These are phyloP conservation scores for Wickerhamiella sergipiensis DNA, from an alignment of 805 yeast genomes.

Conservation along the genomic window DNA sequence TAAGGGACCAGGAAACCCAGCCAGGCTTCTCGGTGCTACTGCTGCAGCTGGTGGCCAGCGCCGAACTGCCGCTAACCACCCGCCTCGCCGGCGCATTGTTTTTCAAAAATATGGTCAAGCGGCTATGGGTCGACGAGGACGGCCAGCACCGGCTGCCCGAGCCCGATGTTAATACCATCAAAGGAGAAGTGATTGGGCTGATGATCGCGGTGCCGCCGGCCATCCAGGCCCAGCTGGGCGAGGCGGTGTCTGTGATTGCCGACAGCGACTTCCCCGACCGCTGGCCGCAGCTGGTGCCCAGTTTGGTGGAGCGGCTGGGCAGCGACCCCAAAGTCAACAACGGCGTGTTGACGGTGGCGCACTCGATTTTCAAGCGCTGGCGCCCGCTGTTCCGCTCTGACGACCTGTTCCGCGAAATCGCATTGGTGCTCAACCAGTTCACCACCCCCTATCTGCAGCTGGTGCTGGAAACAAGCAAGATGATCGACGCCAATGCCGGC, in stretches of 20 bases:
- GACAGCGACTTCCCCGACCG: slow-evolving; percentile 88
- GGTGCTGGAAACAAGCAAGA: slow-evolving; percentile 46
- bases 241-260: slow-evolving; percentile 82
- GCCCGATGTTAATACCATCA: slow-evolving; percentile 54
- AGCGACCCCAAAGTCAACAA: slow-evolving; percentile 51
- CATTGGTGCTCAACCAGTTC: slow-evolving; percentile 73
- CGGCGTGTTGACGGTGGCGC: slow-evolving; percentile 84
- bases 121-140: slow-evolving; percentile 84
- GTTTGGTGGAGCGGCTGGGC: slow-evolving; percentile 53
- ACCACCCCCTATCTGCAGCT: slow-evolving; percentile 64
- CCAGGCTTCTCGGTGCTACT: slow-evolving; percentile 68
- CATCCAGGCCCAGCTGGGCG: slow-evolving; percentile 88
- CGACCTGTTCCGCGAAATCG: slow-evolving; percentile 75
- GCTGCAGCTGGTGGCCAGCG: slow-evolving; percentile 62
- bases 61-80: slow-evolving; percentile 37
- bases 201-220: slow-evolving; percentile 62
- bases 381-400: slow-evolving; percentile 87
- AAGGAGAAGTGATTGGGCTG: slow-evolving; percentile 63
- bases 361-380: slow-evolving; percentile 94
- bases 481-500: slow-evolving; percentile 34
- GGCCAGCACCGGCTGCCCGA: slow-evolving; percentile 56
- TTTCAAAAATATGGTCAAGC: slow-evolving; percentile 72
- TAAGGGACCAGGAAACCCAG: slow-evolving; percentile 47
- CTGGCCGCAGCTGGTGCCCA: slow-evolving; percentile 55
- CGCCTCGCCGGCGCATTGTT: slow-evolving; percentile 82